A percentile compares a stretch with the other conserved stretches of the same genome.
These are phyloP conservation scores for Lipomyces anomalus DNA, from an alignment of 805 yeast genomes.

Conservation along the genomic window DNA sequence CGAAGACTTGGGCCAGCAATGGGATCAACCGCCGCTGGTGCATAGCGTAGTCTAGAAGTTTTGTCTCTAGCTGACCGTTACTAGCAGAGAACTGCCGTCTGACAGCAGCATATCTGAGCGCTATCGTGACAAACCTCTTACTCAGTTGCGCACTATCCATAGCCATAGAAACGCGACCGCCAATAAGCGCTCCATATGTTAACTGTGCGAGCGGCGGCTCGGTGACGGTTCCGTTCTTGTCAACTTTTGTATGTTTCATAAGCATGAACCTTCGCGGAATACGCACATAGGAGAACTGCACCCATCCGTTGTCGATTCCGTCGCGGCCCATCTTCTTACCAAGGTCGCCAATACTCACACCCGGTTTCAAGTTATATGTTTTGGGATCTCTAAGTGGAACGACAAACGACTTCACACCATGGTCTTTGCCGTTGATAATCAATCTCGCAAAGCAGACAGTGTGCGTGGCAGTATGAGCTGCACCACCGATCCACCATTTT, in stretches of 20 bases:
- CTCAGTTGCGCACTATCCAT: constrained; percentile 76
- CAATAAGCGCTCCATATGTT: constrained; percentile 78
- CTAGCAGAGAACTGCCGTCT: constrained; percentile 72
- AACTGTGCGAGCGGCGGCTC: constrained; percentile 84
- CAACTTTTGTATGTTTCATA: constrained; percentile 69
- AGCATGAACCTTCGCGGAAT: constrained; percentile 83
- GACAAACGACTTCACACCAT: constrained; percentile 88
- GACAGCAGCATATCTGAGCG: constrained; percentile 81
- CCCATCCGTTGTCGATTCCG: constrained; percentile 96
- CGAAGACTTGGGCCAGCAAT: constrained; percentile 71
- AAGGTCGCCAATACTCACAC: constrained; percentile 81
- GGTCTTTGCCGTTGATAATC: constrained; percentile 73
- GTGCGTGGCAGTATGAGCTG: constrained; percentile 91
- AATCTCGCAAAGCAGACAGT: constrained; percentile 79
- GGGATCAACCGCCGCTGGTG: constrained; percentile 88
- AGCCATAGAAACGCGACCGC: constrained; percentile 89
- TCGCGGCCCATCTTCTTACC: constrained; percentile 95
- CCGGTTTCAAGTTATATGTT: constrained; percentile 64
- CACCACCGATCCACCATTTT: constrained; percentile 99
- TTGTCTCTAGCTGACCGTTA: constrained; percentile 51
- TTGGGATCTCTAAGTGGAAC: constrained; percentile 79
- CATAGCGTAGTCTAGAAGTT: constrained; percentile 76
- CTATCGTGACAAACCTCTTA: constrained; percentile 75
- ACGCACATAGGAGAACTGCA: constrained; percentile 76
- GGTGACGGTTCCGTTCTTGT: constrained; percentile 61